A percentile compares a stretch with the other conserved stretches of the same genome.
phyloP scores from a whole-genome alignment of 805 yeast species.

The Alloascoidea africana region DNA sequence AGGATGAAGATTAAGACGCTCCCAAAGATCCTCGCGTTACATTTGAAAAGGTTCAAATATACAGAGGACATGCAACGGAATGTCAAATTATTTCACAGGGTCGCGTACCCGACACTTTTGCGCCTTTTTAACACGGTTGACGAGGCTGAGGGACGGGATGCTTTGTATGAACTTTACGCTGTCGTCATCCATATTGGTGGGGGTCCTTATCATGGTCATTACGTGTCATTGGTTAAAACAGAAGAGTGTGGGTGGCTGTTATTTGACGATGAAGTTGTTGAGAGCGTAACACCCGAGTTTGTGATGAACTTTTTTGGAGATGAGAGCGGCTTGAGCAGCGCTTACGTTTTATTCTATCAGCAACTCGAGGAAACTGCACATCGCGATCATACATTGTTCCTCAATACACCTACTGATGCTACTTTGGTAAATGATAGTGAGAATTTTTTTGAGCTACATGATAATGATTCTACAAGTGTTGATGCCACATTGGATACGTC shows the following conservation, averaged over 20 bases:
- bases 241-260: slow-evolving; percentile 74
- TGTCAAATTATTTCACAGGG: slow-evolving; percentile 76
- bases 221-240: slow-evolving; percentile 74
- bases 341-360: slow-evolving; percentile 76
- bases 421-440: too few species aligned
- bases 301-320: slow-evolving; percentile 83
- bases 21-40: slow-evolving; percentile 71
- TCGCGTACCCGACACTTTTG: slow-evolving; percentile 62
- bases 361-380: slow-evolving; percentile 36
- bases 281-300: slow-evolving; percentile 67
- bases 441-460: too few species aligned
- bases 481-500: too few species aligned
- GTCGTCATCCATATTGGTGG: slow-evolving; percentile 93
- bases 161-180: slow-evolving; percentile 66
- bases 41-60: slow-evolving; percentile 85
- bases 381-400: too few species aligned
- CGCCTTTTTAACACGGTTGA: slow-evolving; percentile 54
- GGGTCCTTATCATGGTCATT: slow-evolving; percentile 96
- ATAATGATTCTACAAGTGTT: too few species aligned
- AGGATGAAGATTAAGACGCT: slow-evolving; percentile 64
- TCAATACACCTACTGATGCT: too few species aligned
- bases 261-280: slow-evolving; percentile 93
- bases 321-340: slow-evolving; percentile 76
- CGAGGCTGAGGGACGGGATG: slow-evolving; percentile 32
- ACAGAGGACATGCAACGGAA: slow-evolving; percentile 68